Conservation (phyloP, 2,329 filamentous ascomycete genomes). For the Paecilomyces dactylethromorphus region DNA sequence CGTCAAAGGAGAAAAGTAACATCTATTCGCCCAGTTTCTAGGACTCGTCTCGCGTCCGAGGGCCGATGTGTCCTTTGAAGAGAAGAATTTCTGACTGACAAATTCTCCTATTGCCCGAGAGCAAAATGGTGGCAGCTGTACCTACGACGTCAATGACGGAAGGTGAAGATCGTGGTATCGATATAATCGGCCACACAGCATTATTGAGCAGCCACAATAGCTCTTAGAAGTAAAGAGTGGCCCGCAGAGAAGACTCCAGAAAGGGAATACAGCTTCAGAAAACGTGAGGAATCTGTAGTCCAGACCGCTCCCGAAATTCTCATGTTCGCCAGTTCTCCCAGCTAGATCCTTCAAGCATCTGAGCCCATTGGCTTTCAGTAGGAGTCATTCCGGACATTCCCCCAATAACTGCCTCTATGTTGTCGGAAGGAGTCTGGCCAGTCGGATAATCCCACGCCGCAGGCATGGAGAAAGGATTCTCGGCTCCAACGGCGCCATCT, state of each 20-base stretch:
- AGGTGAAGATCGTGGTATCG: background rate
- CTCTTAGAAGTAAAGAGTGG: no score
- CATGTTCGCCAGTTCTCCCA: slow-evolving; percentile 21
- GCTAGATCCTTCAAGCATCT: slow-evolving; percentile 18
- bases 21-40: background rate
- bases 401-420: slow-evolving; percentile 10
- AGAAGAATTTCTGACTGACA: background rate
- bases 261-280: no score
- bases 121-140: background rate
- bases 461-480: slow-evolving; percentile 18
- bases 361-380: slow-evolving; percentile 30
- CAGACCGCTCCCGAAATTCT: background rate
- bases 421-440: slow-evolving; percentile 8
- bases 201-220: background rate
- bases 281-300: background rate
- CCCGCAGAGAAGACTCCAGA: no score
- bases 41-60: background rate
- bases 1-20: background rate
- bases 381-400: slow-evolving; percentile 14
- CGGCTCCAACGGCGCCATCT: slow-evolving; percentile 11
- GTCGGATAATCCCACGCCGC: slow-evolving; percentile 23
- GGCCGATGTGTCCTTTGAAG: background rate
- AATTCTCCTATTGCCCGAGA: background rate
- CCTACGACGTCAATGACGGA: background rate
- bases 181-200: background rate